A percentile compares a stretch with the other conserved stretches of the same genome.
These are phyloP conservation scores for Penstemon eatonii DNA, from an alignment of 257 asterid genomes.

Conservation along the genomic window DNA sequence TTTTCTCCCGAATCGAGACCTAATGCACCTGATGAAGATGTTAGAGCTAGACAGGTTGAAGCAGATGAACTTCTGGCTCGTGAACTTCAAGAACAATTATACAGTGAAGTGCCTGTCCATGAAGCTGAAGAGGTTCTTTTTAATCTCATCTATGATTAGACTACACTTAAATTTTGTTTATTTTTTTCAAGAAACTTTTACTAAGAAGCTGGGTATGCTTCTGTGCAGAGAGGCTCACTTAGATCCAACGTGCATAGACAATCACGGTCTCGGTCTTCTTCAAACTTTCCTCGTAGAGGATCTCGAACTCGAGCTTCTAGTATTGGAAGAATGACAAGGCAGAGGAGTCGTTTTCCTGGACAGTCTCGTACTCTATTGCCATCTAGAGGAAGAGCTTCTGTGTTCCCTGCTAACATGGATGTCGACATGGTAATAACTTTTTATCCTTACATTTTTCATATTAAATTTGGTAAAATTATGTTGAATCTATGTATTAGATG, in stretches of 20 bases:
- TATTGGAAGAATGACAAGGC: constrained; percentile 58
- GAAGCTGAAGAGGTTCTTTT: constrained; percentile 54
- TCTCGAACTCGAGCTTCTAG: constrained; percentile 45
- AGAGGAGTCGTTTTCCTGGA: constrained; percentile 74
- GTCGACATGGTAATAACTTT: constrained; percentile 60
- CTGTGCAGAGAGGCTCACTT: constrained; percentile 52
- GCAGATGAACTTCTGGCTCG: constrained; percentile 88
- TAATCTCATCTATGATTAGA: constrained; percentile 14
- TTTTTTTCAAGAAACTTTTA: constrained; percentile 7
- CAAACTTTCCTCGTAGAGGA: constrained; percentile 46
- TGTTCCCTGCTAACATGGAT: constrained; percentile 82
- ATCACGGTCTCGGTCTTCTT: constrained; percentile 44
- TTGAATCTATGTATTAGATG: neutral
- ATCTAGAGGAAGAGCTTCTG: constrained; percentile 45
- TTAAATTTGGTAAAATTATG: constrained; percentile 5
- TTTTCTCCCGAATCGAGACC: constrained; percentile 48
- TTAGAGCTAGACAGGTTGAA: constrained; percentile 75
- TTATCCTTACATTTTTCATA: constrained; percentile 20
- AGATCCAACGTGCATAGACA: constrained; percentile 43
- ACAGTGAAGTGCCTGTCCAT: constrained; percentile 59
- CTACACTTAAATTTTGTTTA: constrained; percentile 12
- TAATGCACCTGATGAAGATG: constrained; percentile 39
- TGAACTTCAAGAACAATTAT: constrained; percentile 90
- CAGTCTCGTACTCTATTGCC: constrained; percentile 54
- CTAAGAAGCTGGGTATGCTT: constrained; percentile 26